phyloP scores from a whole-genome alignment of 2,329 filamentous ascomycete genomes.

The Fusarium humuli region DNA sequence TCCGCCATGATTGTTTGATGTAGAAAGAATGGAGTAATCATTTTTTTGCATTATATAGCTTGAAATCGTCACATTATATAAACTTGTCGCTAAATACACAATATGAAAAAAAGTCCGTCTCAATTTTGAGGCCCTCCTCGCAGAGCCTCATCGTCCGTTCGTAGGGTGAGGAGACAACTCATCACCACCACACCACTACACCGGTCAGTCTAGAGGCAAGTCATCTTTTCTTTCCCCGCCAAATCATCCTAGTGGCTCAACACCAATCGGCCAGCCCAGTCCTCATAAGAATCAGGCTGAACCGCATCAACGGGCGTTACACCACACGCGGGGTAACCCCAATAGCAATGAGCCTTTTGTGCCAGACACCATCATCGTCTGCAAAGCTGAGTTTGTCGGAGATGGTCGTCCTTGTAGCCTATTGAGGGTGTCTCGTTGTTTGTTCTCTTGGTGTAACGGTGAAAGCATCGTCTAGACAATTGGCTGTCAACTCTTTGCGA shows the following conservation, averaged over 20 bases:
- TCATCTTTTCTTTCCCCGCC: conserved; percentile 32
- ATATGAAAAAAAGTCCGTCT: not conserved
- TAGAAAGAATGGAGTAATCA: conserved; percentile 21
- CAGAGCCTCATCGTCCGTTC: conserved; percentile 44
- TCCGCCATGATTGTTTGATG: conserved; percentile 43
- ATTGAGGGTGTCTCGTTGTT: not conserved
- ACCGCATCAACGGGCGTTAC: conserved; percentile 31
- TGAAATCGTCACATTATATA: conserved; percentile 40
- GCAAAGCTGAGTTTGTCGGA: conserved; percentile 16
- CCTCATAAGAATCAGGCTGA: conserved; percentile 40
- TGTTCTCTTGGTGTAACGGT: conserved; percentile 14
- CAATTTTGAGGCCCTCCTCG: conserved; percentile 29
- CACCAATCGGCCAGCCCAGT: conserved; percentile 31
- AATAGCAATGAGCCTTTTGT: conserved; percentile 27
- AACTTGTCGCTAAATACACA: conserved; percentile 27
- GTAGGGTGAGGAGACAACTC: conserved; percentile 42
- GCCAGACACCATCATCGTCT: conserved; percentile 22
- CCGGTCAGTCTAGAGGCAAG: conserved; percentile 25
- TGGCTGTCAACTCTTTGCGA: conserved; percentile 28
- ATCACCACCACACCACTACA: conserved; percentile 44
- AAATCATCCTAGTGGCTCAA: conserved; percentile 26
- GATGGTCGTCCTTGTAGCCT: not conserved
- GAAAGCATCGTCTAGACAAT: conserved; percentile 29
- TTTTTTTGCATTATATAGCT: conserved; percentile 22
- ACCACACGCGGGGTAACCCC: conserved; percentile 46